Percentiles rank a stretch among this genome's conserved stretches.
Evolutionary conservation across 192 early-diverging fungal genomes (phyloP).

Genomic region (Mortierella hygrophila): DNA sequence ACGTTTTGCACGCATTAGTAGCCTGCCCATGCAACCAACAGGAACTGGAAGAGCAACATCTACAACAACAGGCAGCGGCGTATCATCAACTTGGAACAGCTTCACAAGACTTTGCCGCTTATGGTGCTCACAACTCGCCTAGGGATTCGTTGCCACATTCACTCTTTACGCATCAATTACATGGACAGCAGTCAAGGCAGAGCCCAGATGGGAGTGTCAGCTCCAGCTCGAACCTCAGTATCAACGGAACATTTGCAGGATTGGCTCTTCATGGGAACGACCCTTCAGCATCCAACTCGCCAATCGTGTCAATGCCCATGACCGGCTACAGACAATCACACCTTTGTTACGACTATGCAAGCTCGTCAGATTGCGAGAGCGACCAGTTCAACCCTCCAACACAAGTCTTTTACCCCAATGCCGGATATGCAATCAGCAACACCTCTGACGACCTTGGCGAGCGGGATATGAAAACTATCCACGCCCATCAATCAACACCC

Average conservation of each 20-base stretch:
- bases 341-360: conserved; percentile 40
- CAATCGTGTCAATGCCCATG: neutral
- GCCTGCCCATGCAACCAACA: neutral
- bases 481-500: neutral
- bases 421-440: conserved; percentile 6
- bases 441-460: conserved; percentile 25
- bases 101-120: neutral
- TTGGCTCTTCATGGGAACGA: conserved; percentile 13
- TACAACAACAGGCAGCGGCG: neutral
- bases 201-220: conserved; percentile 30
- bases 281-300: conserved; percentile 5
- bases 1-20: neutral
- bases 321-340: conserved; percentile 9
- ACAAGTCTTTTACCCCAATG: conserved; percentile 8
- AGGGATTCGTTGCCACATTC: neutral
- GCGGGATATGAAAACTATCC: neutral
- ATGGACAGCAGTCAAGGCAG: neutral
- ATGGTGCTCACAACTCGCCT: neutral
- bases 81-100: neutral
- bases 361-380: conserved; percentile 43
- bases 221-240: conserved; percentile 18
- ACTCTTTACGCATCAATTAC: neutral
- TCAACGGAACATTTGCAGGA: conserved; percentile 9
- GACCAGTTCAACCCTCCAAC: conserved; percentile 32
- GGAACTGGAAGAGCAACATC: neutral